Evolutionary conservation across 495 filamentous ascomycete species (phyloP).

Genomic region (Podospora pseudoanserina): DNA sequence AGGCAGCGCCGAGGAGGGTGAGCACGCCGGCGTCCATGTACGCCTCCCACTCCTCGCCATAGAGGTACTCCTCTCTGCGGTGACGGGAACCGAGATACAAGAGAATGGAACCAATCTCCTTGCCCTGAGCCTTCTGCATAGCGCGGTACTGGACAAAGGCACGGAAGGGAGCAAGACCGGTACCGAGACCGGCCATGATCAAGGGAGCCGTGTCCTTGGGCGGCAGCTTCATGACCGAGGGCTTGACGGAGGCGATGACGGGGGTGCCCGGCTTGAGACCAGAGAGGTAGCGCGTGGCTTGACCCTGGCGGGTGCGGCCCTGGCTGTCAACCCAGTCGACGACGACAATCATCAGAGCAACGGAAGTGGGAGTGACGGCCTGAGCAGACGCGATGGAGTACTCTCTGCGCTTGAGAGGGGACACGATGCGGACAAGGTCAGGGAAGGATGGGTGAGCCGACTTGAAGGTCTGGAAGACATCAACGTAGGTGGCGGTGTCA

Average conservation of each 20-base stretch:
- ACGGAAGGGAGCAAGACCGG: slow-evolving; percentile 94
- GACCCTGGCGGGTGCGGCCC: slow-evolving; percentile 86
- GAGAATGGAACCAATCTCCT: slow-evolving; percentile 87
- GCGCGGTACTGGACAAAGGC: slow-evolving; percentile 98
- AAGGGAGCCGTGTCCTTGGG: slow-evolving; percentile 78
- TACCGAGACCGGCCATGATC: slow-evolving; percentile 99
- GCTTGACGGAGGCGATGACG: slow-evolving; percentile 89
- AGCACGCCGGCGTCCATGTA: slow-evolving; percentile 94
- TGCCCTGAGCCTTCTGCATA: slow-evolving; percentile 91
- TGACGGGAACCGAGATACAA: slow-evolving; percentile 96
- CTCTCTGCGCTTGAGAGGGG: slow-evolving; percentile 90
- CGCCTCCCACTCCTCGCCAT: slow-evolving; percentile 99
- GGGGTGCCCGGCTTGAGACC: slow-evolving; percentile 66
- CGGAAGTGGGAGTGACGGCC: slow-evolving; percentile 78
- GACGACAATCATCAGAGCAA: slow-evolving; percentile 96
- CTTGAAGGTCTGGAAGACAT: slow-evolving; percentile 80
- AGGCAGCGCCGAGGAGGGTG: slow-evolving; percentile 88
- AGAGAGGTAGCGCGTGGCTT: slow-evolving; percentile 85
- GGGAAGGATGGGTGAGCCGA: slow-evolving; percentile 88
- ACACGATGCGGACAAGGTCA: slow-evolving; percentile 84
- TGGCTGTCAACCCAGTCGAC: slow-evolving; percentile 87
- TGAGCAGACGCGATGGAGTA: slow-evolving; percentile 97
- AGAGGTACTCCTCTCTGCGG: slow-evolving; percentile 97
- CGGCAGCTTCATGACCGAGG: slow-evolving; percentile 95
- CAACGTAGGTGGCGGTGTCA: slow-evolving; percentile 88